A percentile compares a stretch with the other conserved stretches of the same genome.
These are phyloP conservation scores for Spathaspora passalidarum DNA, from an alignment of 805 yeast genomes.

Conservation along the genomic window DNA sequence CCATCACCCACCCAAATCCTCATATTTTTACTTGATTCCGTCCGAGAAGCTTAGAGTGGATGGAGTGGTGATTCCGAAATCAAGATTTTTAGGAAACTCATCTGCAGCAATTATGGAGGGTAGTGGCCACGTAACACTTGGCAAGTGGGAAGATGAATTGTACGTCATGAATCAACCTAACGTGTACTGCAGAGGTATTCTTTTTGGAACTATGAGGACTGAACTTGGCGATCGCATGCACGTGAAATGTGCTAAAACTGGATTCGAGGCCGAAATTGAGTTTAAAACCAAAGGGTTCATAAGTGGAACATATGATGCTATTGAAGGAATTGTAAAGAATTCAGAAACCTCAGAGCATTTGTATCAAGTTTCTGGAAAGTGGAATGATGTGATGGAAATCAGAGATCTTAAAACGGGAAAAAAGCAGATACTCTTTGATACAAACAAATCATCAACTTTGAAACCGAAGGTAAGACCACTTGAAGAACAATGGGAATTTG, in stretches of 20 bases:
- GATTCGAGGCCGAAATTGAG: slow-evolving; percentile 75
- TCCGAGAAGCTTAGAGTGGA: slow-evolving; percentile 78
- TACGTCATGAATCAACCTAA: slow-evolving; percentile 93
- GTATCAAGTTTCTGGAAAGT: slow-evolving; percentile 79
- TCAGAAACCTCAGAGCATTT: slow-evolving; percentile 45
- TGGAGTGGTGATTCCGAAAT: slow-evolving; percentile 83
- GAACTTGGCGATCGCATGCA: slow-evolving; percentile 91
- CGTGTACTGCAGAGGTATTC: slow-evolving; percentile 88
- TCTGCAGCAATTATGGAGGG: slow-evolving; percentile 99
- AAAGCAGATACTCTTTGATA: slow-evolving; percentile 41
- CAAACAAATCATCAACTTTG: slow-evolving; percentile 48
- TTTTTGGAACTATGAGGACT: slow-evolving; percentile 84
- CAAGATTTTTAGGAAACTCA: slow-evolving; percentile 89
- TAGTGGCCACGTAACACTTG: slow-evolving; percentile 63
- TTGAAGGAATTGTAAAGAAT: slow-evolving; percentile 65
- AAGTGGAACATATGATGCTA: slow-evolving; percentile 86
- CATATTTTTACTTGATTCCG: slow-evolving; percentile 87
- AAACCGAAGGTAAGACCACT: slow-evolving; percentile 76
- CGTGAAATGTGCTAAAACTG: slow-evolving; percentile 59
- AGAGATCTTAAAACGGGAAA: slow-evolving; percentile 47
- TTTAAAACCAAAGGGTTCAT: slow-evolving; percentile 95
- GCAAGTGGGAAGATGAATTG: slow-evolving; percentile 61
- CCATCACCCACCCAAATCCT: slow-evolving; percentile 97
- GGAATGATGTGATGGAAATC: slow-evolving; percentile 84
- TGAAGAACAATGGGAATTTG: slow-evolving; percentile 74